Evolutionary conservation across 192 early-diverging fungal genomes (phyloP).

Genomic region (Chytriomyces sp.): DNA sequence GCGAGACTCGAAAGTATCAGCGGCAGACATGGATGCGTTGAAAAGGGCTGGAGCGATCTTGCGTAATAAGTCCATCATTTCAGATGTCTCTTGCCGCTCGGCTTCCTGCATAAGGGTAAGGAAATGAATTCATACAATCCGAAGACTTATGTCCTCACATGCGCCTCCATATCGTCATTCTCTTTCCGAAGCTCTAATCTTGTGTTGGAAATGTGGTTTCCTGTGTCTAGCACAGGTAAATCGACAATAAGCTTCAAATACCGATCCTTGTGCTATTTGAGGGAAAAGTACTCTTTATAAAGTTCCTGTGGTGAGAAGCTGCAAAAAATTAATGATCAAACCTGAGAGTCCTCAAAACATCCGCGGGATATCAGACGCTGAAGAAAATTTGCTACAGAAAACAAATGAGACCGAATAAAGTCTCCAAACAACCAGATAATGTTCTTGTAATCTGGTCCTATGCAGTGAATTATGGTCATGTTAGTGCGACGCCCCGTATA

Average conservation of each 20-base stretch:
- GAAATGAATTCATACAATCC: neutral
- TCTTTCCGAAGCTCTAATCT: conserved; percentile 5
- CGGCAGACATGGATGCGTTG: neutral
- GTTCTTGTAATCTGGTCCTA: neutral
- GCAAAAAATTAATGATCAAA: neutral
- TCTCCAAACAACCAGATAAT: conserved; percentile 16
- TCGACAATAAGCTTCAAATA: conserved; percentile 1
- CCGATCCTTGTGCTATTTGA: neutral
- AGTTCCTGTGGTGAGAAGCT: neutral
- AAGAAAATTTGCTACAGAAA: conserved; percentile 22
- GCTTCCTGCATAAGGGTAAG: neutral
- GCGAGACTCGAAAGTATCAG: neutral
- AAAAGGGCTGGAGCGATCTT: conserved; percentile 5
- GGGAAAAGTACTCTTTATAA: neutral
- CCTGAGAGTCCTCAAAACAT: conserved; percentile 5
- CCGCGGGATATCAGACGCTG: conserved; percentile 15
- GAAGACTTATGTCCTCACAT: neutral
- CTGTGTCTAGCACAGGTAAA: conserved; percentile 3
- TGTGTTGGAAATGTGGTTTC: neutral
- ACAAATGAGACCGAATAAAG: conserved; percentile 11
- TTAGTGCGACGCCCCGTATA: too few relatives aligned
- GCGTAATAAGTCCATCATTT: too few relatives aligned
- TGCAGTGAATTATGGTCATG: too few relatives aligned
- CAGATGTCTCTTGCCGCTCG: neutral
- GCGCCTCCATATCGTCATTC: neutral